Percentiles rank a stretch among this genome's conserved stretches.
Evolutionary conservation across 495 filamentous ascomycete genomes (phyloP).

Genomic region (Annulohypoxylon nitens): DNA sequence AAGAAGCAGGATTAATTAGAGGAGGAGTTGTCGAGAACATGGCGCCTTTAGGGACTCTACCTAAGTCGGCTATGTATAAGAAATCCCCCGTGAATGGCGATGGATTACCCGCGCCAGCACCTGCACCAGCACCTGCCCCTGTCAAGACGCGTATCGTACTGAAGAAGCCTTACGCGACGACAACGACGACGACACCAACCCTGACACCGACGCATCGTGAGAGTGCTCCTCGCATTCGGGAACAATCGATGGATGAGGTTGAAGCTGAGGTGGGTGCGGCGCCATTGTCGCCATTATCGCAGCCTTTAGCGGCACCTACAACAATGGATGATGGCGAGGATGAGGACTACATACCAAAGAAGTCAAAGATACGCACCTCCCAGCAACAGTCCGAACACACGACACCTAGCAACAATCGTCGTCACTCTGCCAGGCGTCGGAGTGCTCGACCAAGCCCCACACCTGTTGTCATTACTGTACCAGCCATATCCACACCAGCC

Average conservation of each 20-base stretch:
- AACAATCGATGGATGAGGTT: conserved; percentile 2
- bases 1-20: conserved; percentile 72
- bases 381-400: not conserved
- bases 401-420: conserved; percentile 31
- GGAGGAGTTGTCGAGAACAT: conserved; percentile 77
- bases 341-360: conserved; percentile 48
- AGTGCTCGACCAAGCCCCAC: conserved; percentile 41
- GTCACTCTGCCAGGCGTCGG: conserved; percentile 44
- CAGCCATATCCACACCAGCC: not conserved
- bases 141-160: conserved; percentile 57
- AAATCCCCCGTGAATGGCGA: conserved; percentile 49
- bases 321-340: conserved; percentile 43
- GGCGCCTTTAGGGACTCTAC: conserved; percentile 74
- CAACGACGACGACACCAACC: no score
- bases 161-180: conserved; percentile 48
- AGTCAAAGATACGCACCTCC: conserved; percentile 40
- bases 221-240: conserved; percentile 29
- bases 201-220: conserved; percentile 25
- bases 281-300: conserved; percentile 41
- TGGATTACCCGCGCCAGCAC: conserved; percentile 30
- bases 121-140: conserved; percentile 30
- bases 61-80: conserved; percentile 64
- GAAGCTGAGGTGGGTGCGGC: conserved; percentile 19
- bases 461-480: not conserved
- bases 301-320: conserved; percentile 27